Base-by-base conservation (phyloP, 768 basidiomycete species). In the Termitomyces sp. region DNA sequence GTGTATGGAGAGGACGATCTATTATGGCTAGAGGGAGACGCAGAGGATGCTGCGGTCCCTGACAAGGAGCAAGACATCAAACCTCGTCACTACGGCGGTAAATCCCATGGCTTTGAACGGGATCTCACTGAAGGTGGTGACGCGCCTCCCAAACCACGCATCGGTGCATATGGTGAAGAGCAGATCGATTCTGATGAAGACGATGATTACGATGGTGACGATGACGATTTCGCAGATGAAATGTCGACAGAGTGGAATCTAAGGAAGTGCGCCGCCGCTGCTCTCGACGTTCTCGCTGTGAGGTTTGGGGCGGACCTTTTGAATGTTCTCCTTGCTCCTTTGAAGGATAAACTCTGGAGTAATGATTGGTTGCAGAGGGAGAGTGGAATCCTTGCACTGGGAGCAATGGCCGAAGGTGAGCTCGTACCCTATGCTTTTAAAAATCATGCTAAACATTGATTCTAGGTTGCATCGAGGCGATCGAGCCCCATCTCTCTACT, bases 201-300 rank as follows among this genome's bases (percentile, higher is more conserved):
- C 2, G 93, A 95, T 3, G 90, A 95, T 59, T 86, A 92, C 61
- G 87, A 95, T 65, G 78, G 88, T 63, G 89, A 94, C 63, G 90
- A 93, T 59, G 89, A 93, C 47, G 93, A 95, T 59, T 95, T 96
- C 65, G 94, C 94, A 15, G 97, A 98, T 59, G 97, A 98, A 69
- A 91, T 93, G 81, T 89, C 91, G 11, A 96, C 96, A 2, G 95
- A 98, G 70, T 99, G 97, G 97, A 99, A 98, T 74, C 78, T 98
- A 61, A 83, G 97, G 62, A 99, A 99, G 76, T 99, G 97, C 69
- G 94, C 95, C 2, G 97, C 97, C 0, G 97, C 97, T 0, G 97
- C 97, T 11, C 78, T 99, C 58, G 97, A 99, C 70, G 95, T 99
- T 30, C 84, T 99, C 58, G 94, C 95, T 2, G 94, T 98, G 18